Conservation (phyloP, 2,329 filamentous ascomycete genomes). For the Trichophyton benhamiae region DNA sequence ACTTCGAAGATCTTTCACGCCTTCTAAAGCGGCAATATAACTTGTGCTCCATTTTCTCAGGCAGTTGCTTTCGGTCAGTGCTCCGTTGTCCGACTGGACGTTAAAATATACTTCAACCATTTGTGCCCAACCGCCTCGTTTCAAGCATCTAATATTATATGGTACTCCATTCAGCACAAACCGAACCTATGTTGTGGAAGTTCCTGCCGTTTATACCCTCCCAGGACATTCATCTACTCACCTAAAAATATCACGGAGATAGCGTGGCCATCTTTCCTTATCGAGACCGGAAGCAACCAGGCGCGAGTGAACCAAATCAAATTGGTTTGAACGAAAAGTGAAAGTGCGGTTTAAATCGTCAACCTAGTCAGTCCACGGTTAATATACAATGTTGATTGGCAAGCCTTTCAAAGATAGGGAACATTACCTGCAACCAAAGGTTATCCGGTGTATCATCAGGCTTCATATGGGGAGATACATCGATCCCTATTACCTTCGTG, state of each 20-base stretch:
- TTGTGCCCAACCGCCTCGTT: constrained; percentile 71
- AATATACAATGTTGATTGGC: background rate
- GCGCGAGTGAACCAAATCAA: constrained; percentile 72
- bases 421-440: constrained; percentile 50
- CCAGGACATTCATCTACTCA: constrained; percentile 17
- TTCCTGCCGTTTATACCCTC: background rate
- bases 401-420: background rate
- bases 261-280: constrained; percentile 57
- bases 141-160: constrained; percentile 42
- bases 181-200: background rate
- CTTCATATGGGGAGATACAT: constrained; percentile 58
- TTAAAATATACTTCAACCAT: constrained; percentile 81
- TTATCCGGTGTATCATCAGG: constrained; percentile 54
- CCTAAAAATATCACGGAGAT: constrained; percentile 60
- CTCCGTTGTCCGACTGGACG: constrained; percentile 73
- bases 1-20: constrained; percentile 53
- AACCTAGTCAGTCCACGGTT: constrained; percentile 31
- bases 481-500: constrained; percentile 54
- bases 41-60: constrained; percentile 53
- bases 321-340: constrained; percentile 57
- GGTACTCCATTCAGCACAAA: background rate
- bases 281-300: constrained; percentile 52
- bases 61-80: constrained; percentile 55
- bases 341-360: constrained; percentile 60
- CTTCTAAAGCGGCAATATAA: constrained; percentile 51